A percentile compares a stretch with the other conserved stretches of the same genome.
phyloP scores from a whole-genome alignment of 2,329 filamentous ascomycete species.

The Stachybotrys chartarum region DNA sequence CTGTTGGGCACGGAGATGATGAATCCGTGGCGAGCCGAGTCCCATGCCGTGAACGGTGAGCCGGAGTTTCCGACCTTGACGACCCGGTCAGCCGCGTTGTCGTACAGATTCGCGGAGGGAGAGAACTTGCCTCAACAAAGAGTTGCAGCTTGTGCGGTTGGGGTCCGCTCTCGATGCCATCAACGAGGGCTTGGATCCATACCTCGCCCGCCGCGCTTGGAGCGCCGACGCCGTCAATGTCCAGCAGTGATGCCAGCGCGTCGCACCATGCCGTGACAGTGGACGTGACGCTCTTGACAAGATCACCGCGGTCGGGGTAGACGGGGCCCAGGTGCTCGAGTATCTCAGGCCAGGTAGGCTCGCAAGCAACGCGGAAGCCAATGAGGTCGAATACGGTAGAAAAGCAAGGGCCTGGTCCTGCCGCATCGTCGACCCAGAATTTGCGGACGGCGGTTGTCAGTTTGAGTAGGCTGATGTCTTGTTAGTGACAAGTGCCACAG shows the following conservation, averaged over 20 bases:
- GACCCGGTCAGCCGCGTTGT: not conserved
- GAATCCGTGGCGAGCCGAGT: not conserved
- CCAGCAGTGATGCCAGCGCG: not conserved
- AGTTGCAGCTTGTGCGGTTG: not conserved
- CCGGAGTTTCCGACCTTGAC: not conserved
- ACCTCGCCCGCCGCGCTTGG: not conserved
- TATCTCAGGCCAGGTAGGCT: not conserved
- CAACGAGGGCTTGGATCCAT: not conserved
- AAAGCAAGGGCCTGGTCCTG: not conserved
- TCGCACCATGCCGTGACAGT: not conserved
- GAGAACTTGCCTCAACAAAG: not conserved
- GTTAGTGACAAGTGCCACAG: too few relatives aligned
- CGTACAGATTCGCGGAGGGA: not conserved
- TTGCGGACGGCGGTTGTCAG: not conserved
- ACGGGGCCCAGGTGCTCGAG: not conserved
- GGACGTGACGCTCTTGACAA: not conserved
- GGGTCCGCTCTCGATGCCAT: not conserved
- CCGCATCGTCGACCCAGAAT: not conserved
- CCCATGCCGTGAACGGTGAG: not conserved
- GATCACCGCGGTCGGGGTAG: not conserved
- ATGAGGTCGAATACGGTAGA: not conserved
- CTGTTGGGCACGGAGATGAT: not conserved
- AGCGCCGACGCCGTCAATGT: not conserved
- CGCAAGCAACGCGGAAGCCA: not conserved
- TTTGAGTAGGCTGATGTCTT: not conserved